phyloP scores from a whole-genome alignment of 495 filamentous ascomycete genomes.

The Neurospora terricola region DNA sequence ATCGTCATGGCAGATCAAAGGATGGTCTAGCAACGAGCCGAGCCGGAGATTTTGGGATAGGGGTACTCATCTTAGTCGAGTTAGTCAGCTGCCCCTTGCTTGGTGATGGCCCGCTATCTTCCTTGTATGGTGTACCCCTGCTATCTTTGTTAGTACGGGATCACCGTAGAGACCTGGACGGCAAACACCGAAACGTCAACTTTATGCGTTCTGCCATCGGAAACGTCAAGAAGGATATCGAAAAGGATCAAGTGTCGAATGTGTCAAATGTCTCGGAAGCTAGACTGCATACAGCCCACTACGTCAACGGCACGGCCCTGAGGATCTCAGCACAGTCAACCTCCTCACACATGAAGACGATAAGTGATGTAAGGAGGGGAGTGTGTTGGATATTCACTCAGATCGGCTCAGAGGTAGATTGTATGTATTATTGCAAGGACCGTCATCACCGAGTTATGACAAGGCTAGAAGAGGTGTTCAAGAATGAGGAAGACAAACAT shows the following conservation, averaged over 20 bases:
- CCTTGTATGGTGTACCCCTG: background rate
- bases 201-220: background rate
- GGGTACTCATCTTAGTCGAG: background rate
- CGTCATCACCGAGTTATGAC: background rate
- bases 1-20: background rate
- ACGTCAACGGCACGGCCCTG: background rate
- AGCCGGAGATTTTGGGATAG: background rate
- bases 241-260: background rate
- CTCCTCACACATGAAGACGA: background rate
- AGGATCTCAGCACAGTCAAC: background rate
- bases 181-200: background rate
- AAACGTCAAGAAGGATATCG: background rate
- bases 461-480: background rate
- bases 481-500: background rate
- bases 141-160: background rate
- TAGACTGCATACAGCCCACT: background rate
- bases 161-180: too few relatives aligned
- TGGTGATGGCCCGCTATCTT: background rate
- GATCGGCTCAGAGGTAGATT: background rate
- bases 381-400: background rate
- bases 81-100: background rate
- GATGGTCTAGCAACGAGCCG: background rate
- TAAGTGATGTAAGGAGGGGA: background rate
- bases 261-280: background rate
- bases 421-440: background rate